phyloP scores from a whole-genome alignment of 805 yeast genomes.

The Yamadazyma philogaea region DNA sequence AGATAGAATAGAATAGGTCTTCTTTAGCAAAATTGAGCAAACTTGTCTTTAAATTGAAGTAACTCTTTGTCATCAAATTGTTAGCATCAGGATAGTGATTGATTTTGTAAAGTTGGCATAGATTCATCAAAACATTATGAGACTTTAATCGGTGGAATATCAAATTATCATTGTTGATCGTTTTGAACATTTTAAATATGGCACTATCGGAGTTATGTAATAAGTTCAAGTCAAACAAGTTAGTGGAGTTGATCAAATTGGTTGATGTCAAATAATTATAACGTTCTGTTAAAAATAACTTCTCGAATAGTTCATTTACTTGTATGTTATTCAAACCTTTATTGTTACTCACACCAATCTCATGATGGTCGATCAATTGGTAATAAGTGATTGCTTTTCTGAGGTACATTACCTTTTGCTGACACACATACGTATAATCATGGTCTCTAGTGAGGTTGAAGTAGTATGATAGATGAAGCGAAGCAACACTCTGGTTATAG shows the following conservation, averaged over 20 bases:
- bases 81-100: constrained; percentile 15
- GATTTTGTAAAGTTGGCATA: constrained; percentile 13
- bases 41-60: constrained; percentile 12
- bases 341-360: constrained; percentile 15
- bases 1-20: constrained; percentile 12
- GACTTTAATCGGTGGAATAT: constrained; percentile 18
- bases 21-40: constrained; percentile 13
- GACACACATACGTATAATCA: constrained; percentile 15
- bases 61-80: constrained; percentile 10
- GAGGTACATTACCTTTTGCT: constrained; percentile 29
- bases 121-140: constrained; percentile 13
- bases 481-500: constrained; percentile 28
- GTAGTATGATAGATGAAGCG: constrained; percentile 29
- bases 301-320: constrained; percentile 31
- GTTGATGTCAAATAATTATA: constrained; percentile 19
- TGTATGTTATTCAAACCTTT: constrained; percentile 17
- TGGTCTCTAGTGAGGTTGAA: constrained; percentile 23
- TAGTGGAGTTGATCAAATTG: constrained; percentile 14
- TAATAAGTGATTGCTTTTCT: constrained; percentile 28
- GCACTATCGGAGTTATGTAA: constrained; percentile 6
- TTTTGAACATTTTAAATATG: constrained; percentile 10
- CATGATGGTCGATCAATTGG: constrained; percentile 27
- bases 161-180: constrained; percentile 17
- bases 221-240: constrained; percentile 12
- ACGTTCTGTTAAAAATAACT: constrained; percentile 27